Evolutionary conservation across 805 yeast genomes (phyloP), one percentile per base, ranked within the genome.

Genomic region (Barnettozyma botsteinii): DNA sequence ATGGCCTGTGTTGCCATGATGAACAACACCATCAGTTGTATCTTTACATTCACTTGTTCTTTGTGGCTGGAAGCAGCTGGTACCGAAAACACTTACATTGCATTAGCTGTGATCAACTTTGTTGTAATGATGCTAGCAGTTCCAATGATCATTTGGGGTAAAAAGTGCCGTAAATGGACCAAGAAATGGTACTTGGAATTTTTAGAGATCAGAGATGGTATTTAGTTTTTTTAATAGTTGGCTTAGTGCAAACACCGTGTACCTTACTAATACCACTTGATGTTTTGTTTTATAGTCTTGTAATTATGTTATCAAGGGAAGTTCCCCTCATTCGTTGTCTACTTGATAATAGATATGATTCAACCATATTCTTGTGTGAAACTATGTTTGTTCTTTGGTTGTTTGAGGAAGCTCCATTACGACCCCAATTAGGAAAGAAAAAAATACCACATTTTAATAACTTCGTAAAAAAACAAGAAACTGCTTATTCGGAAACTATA

Each of bases 1-100:
- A 78, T 80, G 84, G 78, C 78, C 20, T 83, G 85, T 41, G 83
- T 81, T 20, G 63, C 69, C 18, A 70, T 79, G 40, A 79, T 80
- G 51, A 79, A 79, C 58, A 80, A 80, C 58, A 65, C 73, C 43
- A 69, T 79, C 47, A 81, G 81, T 14, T 77, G 84, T 53, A 67
- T 79, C 34, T 80, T 80, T 57, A 79, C 85, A 0, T 80, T 80
- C 55, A 69, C 75, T 4, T 79, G 85, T 51, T 75, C 82, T 1
- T 63, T 70, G 19, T 75, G 83, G 79, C 55, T 79, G 20, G 77
- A 65, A 25, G 70, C 72, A 7, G 61, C 74, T 46, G 82, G 85
- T 14, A 73, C 73, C 35, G 68, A 72, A 32, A 69, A 75, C 47
- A 75, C 84, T 1, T 79, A 77, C 49, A 75, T 77, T 41, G 77